phyloP scores from a whole-genome alignment of 441 rosid species.

The Populus hybrid region DNA sequence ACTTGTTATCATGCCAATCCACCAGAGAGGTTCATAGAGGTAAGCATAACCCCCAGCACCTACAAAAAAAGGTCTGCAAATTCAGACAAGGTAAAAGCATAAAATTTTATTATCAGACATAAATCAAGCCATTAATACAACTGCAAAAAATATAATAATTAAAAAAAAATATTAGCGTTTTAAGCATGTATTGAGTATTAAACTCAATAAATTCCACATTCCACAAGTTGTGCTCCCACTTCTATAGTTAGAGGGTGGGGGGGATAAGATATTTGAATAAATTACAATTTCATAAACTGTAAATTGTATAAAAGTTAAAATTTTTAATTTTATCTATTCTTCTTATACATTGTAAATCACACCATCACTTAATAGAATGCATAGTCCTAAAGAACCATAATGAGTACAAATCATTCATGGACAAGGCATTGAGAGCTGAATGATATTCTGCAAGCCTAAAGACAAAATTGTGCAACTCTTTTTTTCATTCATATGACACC shows the following conservation, averaged over 20 bases:
- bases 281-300: not conserved
- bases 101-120: not conserved
- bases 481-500: not conserved
- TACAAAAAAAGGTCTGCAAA: conserved; percentile 19
- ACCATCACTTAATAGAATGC: not conserved
- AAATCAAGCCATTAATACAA: not conserved
- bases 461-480: not conserved
- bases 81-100: not conserved
- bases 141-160: not conserved
- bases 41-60: conserved; percentile 62
- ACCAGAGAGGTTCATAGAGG: conserved; percentile 50
- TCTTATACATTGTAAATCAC: not conserved
- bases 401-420: not conserved
- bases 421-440: not conserved
- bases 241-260: not conserved
- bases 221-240: not conserved
- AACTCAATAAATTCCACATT: not conserved
- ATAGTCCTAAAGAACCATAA: not conserved
- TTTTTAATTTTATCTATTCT: not conserved
- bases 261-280: not conserved
- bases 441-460: not conserved
- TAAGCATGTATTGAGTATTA: not conserved
- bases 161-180: not conserved
- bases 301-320: not conserved
- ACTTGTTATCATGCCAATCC: conserved; percentile 59